Conservation (phyloP, 371 early-diverging fungal species). For the Mucor velutinosus region DNA sequence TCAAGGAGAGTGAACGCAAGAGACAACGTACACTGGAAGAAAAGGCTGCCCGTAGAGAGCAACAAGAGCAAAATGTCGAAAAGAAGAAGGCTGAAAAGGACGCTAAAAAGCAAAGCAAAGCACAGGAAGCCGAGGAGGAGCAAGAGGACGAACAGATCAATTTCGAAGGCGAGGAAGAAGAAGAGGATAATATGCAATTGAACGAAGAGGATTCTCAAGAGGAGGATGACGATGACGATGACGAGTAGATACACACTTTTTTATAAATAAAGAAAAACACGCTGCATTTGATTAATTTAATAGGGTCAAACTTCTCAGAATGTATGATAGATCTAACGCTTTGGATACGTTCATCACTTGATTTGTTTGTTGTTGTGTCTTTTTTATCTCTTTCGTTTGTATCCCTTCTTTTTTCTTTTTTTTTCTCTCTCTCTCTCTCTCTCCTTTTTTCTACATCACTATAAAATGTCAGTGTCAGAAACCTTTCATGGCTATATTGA, state of each 20-base stretch:
- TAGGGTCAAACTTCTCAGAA: background rate
- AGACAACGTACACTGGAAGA: constrained; percentile 61
- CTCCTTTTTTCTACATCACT: constrained; percentile 16
- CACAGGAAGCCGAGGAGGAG: constrained; percentile 47
- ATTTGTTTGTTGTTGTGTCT: background rate
- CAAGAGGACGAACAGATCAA: constrained; percentile 22
- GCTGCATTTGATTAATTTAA: background rate
- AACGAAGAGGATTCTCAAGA: constrained; percentile 38
- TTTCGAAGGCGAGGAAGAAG: constrained; percentile 20
- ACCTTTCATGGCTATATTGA: constrained; percentile 60
- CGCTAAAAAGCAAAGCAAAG: constrained; percentile 51
- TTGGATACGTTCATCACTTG: background rate
- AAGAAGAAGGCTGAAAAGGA: constrained; percentile 71
- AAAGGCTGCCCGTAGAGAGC: constrained; percentile 68
- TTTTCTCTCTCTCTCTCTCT: background rate
- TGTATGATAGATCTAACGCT: background rate
- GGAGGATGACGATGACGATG: constrained; percentile 34
- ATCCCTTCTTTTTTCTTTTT: background rate
- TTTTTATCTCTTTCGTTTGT: background rate
- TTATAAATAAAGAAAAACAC: constrained; percentile 3
- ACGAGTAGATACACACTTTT: constrained; percentile 4
- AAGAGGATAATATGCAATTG: constrained; percentile 31
- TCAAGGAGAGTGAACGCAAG: constrained; percentile 60
- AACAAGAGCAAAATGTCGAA: constrained; percentile 84
- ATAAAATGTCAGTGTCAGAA: constrained; percentile 28